Conservation (phyloP, 2,329 filamentous ascomycete species). For the Epichloe sibirici region DNA sequence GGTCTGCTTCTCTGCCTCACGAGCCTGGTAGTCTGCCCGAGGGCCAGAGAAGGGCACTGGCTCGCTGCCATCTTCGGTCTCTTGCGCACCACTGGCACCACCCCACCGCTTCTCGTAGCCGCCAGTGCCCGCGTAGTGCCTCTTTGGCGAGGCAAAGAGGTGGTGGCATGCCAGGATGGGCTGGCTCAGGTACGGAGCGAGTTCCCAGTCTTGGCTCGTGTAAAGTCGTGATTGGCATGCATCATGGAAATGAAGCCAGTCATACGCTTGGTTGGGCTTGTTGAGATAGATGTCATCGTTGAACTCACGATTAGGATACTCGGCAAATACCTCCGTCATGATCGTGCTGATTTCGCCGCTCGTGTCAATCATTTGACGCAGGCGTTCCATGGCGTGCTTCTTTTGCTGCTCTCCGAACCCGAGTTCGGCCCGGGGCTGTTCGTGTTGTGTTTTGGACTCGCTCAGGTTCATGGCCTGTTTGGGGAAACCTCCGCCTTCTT, state of each 20-base stretch:
- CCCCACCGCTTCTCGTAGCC: conserved; percentile 33
- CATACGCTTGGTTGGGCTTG: conserved; percentile 78
- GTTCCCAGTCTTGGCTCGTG: conserved; percentile 83
- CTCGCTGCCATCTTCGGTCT: conserved; percentile 30
- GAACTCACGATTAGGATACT: conserved; percentile 77
- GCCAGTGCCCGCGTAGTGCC: conserved; percentile 28
- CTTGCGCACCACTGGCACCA: conserved; percentile 23
- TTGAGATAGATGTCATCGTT: conserved; percentile 87
- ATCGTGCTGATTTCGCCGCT: conserved; percentile 70
- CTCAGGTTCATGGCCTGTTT: conserved; percentile 35
- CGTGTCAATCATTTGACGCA: conserved; percentile 66
- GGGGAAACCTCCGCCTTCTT: conserved; percentile 67
- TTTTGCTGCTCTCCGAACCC: conserved; percentile 64
- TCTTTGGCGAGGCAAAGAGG: conserved; percentile 67
- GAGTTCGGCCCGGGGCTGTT: conserved; percentile 47
- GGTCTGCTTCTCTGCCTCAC: conserved; percentile 71
- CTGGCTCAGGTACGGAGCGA: conserved; percentile 76
- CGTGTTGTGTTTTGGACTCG: conserved; percentile 31
- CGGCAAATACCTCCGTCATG: conserved; percentile 70
- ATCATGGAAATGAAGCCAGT: conserved; percentile 95
- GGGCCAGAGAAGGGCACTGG: conserved; percentile 69
- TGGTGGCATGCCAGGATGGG: conserved; percentile 82
- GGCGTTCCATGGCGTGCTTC: conserved; percentile 56
- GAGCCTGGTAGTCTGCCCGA: conserved; percentile 67
- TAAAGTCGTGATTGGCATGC: conserved; percentile 66